These are phyloP conservation scores for Cercospora beticola DNA, from an alignment of 2,329 filamentous ascomycete species.

Conservation along the genomic window DNA sequence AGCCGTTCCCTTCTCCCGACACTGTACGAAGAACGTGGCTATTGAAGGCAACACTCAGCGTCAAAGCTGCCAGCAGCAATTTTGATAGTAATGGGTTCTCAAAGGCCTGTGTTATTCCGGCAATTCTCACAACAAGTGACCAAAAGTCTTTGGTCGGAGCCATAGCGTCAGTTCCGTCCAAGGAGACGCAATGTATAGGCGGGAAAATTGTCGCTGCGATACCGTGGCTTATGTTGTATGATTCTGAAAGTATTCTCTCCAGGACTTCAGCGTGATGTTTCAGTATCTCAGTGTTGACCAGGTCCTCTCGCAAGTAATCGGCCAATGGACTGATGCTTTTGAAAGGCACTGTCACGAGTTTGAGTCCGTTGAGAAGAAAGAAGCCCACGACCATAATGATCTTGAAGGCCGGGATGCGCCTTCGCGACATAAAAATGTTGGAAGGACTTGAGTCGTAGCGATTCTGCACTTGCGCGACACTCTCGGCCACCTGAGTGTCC, in stretches of 20 bases:
- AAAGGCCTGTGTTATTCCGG: neutral
- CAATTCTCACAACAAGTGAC: neutral
- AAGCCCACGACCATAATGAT: constrained; percentile 94
- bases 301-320: constrained; percentile 45
- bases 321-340: constrained; percentile 32
- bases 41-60: neutral
- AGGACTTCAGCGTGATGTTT: constrained; percentile 16
- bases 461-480: constrained; percentile 75
- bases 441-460: constrained; percentile 68
- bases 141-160: neutral
- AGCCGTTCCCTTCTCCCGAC: neutral
- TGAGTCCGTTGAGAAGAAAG: constrained; percentile 83
- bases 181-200: neutral
- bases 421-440: constrained; percentile 79
- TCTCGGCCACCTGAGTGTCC: constrained; percentile 85
- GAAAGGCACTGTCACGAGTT: constrained; percentile 88
- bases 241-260: neutral
- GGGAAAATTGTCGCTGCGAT: neutral
- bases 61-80: neutral
- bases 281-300: constrained; percentile 44
- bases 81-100: neutral
- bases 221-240: neutral
- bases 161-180: neutral
- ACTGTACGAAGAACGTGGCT: neutral
- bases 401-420: constrained; percentile 95